phyloP scores from a whole-genome alignment of 768 basidiomycete species.

The Collybia sp. region DNA sequence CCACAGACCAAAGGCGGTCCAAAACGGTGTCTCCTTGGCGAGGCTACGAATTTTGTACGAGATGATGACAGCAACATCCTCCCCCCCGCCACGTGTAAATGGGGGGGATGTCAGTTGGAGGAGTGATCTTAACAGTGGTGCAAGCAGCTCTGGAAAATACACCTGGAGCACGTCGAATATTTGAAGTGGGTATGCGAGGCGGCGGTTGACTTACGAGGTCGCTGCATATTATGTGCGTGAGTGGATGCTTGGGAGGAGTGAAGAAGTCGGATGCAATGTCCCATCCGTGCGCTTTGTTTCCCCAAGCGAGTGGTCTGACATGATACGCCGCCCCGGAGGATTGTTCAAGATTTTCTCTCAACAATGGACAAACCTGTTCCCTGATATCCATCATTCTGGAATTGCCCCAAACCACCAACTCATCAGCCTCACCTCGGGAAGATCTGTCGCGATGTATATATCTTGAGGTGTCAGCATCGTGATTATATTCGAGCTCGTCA shows the following conservation, averaged over 20 bases:
- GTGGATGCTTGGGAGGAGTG: not conserved
- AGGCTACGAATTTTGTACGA: constrained; percentile 78
- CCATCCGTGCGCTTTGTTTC: constrained; percentile 38
- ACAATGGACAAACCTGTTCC: constrained; percentile 40
- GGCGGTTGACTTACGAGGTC: constrained; percentile 60
- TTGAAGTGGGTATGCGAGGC: constrained; percentile 1
- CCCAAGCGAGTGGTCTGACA: constrained; percentile 72
- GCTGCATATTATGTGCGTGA: constrained; percentile 77
- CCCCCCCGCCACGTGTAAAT: constrained; percentile 16
- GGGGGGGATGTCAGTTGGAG: constrained; percentile 63
- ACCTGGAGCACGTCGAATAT: constrained; percentile 38
- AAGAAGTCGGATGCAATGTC: constrained; percentile 36
- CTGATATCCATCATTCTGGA: not conserved
- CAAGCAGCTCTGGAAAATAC: constrained; percentile 82
- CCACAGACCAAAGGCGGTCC: constrained; percentile 79
- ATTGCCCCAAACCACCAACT: not conserved
- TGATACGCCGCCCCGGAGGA: constrained; percentile 1
- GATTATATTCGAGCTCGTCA: constrained; percentile 45
- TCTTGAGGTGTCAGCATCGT: constrained; percentile 32
- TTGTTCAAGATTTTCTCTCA: constrained; percentile 31
- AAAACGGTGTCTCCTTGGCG: constrained; percentile 69
- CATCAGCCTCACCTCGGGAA: constrained; percentile 57
- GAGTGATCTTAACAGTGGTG: constrained; percentile 70
- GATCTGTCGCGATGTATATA: constrained; percentile 61
- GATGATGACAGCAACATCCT: constrained; percentile 44